These are phyloP conservation scores for Penicillium argentinense DNA, from an alignment of 495 filamentous ascomycete species.

Conservation along the genomic window DNA sequence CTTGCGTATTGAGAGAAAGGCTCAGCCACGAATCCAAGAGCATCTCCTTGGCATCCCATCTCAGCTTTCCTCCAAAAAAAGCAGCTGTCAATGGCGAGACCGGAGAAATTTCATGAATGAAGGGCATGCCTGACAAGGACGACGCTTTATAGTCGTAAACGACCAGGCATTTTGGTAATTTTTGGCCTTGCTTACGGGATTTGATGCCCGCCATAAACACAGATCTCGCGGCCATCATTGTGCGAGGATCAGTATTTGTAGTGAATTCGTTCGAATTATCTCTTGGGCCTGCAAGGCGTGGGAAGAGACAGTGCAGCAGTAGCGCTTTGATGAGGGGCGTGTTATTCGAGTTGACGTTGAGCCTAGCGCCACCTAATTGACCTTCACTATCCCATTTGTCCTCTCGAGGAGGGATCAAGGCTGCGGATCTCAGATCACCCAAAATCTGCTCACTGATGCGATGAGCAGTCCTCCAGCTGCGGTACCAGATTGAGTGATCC, in stretches of 20 bases:
- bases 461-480: background rate
- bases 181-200: background rate
- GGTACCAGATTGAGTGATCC: constrained; percentile 8
- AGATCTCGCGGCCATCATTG: background rate
- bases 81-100: constrained; percentile 43
- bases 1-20: constrained; percentile 30
- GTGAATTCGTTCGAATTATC: background rate
- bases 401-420: too few species aligned
- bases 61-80: constrained; percentile 53
- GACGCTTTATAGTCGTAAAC: background rate
- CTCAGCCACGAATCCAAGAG: constrained; percentile 52
- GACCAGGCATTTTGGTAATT: background rate
- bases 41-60: constrained; percentile 25
- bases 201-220: background rate
- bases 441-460: constrained; percentile 6
- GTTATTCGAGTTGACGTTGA: constrained; percentile 52
- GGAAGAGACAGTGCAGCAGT: constrained; percentile 46
- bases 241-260: background rate
- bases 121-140: background rate
- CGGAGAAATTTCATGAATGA: constrained; percentile 35
- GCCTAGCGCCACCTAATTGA: constrained; percentile 40
- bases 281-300: constrained; percentile 47
- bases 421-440: background rate
- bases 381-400: too few species aligned
- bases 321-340: constrained; percentile 51